phyloP scores from a whole-genome alignment of 2,329 filamentous ascomycete species.

The Trichoderma afroharzianum region DNA sequence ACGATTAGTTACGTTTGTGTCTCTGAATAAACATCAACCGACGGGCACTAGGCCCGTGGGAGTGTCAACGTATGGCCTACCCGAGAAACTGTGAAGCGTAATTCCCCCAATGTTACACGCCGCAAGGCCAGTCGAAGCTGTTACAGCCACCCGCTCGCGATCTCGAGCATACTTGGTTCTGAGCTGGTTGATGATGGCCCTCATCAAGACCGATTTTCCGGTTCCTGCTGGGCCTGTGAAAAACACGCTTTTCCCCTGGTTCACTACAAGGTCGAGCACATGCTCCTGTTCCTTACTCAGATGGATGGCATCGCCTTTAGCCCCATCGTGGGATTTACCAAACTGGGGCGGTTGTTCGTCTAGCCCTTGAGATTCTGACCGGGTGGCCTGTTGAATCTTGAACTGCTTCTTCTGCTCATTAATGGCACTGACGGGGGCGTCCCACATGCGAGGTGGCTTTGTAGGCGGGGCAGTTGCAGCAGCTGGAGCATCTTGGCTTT shows the following conservation, averaged over 20 bases:
- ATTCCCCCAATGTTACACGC: slow-evolving; percentile 96
- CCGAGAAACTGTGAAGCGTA: slow-evolving; percentile 92
- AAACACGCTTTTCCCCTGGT: slow-evolving; percentile 84
- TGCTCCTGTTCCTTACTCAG: slow-evolving; percentile 83
- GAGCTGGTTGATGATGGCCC: slow-evolving; percentile 80
- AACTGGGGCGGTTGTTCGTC: slow-evolving; percentile 27
- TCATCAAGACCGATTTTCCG: slow-evolving; percentile 93
- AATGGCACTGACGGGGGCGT: slow-evolving; percentile 68
- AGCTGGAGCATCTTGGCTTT: background rate
- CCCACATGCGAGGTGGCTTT: slow-evolving; percentile 55
- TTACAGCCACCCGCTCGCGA: slow-evolving; percentile 83
- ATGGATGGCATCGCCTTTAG: slow-evolving; percentile 54
- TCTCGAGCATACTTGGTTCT: slow-evolving; percentile 73
- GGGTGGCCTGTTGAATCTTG: slow-evolving; percentile 49
- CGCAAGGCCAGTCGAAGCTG: slow-evolving; percentile 90
- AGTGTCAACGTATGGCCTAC: slow-evolving; percentile 33
- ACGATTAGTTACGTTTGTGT: background rate
- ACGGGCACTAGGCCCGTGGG: background rate
- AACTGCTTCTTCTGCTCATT: slow-evolving; percentile 76
- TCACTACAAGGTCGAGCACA: slow-evolving; percentile 77
- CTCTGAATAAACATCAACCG: background rate
- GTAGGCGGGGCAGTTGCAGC: slow-evolving; percentile 27
- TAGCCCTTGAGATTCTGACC: slow-evolving; percentile 29
- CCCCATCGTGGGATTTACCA: slow-evolving; percentile 25
- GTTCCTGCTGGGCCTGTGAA: slow-evolving; percentile 97